These are phyloP conservation scores for Claviceps arundinis DNA, from an alignment of 2,329 filamentous ascomycete genomes.

Conservation along the genomic window DNA sequence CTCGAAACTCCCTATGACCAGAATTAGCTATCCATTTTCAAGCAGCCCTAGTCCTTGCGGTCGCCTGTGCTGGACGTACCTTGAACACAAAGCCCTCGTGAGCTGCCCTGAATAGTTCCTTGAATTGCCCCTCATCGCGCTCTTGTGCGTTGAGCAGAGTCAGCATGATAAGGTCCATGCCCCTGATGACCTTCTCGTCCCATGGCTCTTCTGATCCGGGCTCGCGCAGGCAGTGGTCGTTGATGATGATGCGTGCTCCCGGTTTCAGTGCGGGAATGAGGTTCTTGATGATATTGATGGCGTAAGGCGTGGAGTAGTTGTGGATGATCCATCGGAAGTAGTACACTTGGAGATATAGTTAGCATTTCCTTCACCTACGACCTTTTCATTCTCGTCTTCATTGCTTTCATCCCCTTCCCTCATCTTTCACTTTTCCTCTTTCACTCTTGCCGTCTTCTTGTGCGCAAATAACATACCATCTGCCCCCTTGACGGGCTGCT, in stretches of 20 bases:
- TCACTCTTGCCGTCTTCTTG: neutral
- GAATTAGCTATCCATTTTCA: neutral
- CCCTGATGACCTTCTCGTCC: constrained; percentile 33
- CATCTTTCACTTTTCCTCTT: neutral
- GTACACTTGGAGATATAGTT: constrained; percentile 27
- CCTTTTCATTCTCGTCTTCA: too few species aligned
- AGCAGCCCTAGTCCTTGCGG: neutral
- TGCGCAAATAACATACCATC: constrained; percentile 28
- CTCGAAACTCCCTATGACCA: constrained; percentile 24
- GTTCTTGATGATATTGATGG: constrained; percentile 32
- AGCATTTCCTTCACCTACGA: neutral
- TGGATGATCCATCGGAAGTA: constrained; percentile 48
- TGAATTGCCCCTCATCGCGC: constrained; percentile 32
- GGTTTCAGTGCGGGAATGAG: constrained; percentile 42
- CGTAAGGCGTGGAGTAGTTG: constrained; percentile 44
- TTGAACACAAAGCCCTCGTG: constrained; percentile 30
- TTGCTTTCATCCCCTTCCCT: too few species aligned
- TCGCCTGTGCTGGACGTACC: constrained; percentile 12
- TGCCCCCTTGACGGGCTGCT: constrained; percentile 38
- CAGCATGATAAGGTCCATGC: constrained; percentile 41
- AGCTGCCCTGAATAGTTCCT: constrained; percentile 28
- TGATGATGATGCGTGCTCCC: constrained; percentile 34
- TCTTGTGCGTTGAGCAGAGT: constrained; percentile 38
- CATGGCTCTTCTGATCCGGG: constrained; percentile 25
- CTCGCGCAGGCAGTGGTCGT: constrained; percentile 30